Base-by-base conservation (phyloP, 1,284 basidiomycete genomes). In the Peniophora sp. region DNA sequence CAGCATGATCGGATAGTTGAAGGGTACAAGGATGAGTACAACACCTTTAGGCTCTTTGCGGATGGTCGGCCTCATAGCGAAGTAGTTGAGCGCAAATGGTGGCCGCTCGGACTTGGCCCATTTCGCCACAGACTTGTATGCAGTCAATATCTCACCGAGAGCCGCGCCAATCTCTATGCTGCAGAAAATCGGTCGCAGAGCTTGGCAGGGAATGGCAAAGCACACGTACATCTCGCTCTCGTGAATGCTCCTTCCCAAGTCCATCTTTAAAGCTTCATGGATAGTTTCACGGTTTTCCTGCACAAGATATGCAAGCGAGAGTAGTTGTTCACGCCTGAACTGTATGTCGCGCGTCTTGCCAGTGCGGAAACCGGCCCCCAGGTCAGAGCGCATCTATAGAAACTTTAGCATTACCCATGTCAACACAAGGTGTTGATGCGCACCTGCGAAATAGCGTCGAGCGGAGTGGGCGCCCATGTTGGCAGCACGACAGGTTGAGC, bases 1-100 rank as follows among this genome's bases (percentile, higher is more conserved):
- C 41, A 83, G 61, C 69, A 71, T 83, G 5, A 84, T 41, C 0
- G 73, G 73, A 43, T 66, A 67, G 54, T 86, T 87, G 71, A 85
- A 85, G 0, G 82, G 81, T 32, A 70, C 70, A 50, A 85, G 79
- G 55, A 89, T 79, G 50, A 92, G 68, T 0, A 81, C 75, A 14
- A 83, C 76, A 0, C 89, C 89, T 64, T 91, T 91, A 44, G 89
- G 75, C 61, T 89, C 85, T 61, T 90, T 91, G 54, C 78, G 73
- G 17, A 89, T 73, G 24, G 75, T 71, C 0, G 85, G 88, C 8
- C 72, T 72, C 78, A 85, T 77, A 0, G 75, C 63, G 3, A 69
- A 66, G 57, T 69, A 81, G 53, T 73, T 79, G 43, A 83, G 12
- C 20, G 72, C 76, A 61, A 85, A 83, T 0, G 78, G 61, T 0